Base-by-base conservation (phyloP, 106 monocot species). In the Cymbidium sinense region DNA sequence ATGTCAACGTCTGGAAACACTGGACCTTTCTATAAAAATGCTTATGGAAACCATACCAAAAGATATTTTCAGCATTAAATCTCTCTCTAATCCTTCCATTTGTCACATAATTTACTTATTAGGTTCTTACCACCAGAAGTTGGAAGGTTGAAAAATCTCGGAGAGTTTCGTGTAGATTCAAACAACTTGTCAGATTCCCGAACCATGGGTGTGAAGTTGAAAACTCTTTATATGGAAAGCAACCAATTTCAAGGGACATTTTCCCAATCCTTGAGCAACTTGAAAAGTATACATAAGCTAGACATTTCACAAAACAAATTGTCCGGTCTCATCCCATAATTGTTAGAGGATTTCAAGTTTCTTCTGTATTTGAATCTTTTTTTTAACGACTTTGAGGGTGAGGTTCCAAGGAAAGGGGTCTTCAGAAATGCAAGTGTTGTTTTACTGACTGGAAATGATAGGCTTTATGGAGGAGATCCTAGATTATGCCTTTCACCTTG, bases 331-430 rank as follows among this genome's bases (percentile, higher is more conserved):
- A 41, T 84, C 1, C 84, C 84, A n/a, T n/a, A n/a, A n/a, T n/a
- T n/a, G 79, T 5, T 84, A 9, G 70, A 51, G 25, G 4, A 39
- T 6, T 37, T 84, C 2, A 1, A 11, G 12, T 20, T 35, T 20
- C 70, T 84, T 4, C n/a, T n/a, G n/a, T 0, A 29, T 31, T 20
- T 84, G 6, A 71, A 84, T 43, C 84, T 84, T 27, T 84, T n/a
- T 11, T 84, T 79, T 70, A 84, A 84, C 41, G 34, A 80, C 18
- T 76, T 84, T 43, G 79, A 70, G 21, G 84, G 84, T 7, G n/a
- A 75, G 28, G 52, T 84, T 34, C 84, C 84, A 39, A 35, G 2
- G 3, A 34, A 51, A 21, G 54, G 70, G 8, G 11, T 76, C n/a
- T 84, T 84, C 19, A 9, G 41, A 9, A 79, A 75, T 65, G 55